These are phyloP conservation scores for Daldinia caldariorum DNA, from an alignment of 495 filamentous ascomycete species.

Conservation along the genomic window DNA sequence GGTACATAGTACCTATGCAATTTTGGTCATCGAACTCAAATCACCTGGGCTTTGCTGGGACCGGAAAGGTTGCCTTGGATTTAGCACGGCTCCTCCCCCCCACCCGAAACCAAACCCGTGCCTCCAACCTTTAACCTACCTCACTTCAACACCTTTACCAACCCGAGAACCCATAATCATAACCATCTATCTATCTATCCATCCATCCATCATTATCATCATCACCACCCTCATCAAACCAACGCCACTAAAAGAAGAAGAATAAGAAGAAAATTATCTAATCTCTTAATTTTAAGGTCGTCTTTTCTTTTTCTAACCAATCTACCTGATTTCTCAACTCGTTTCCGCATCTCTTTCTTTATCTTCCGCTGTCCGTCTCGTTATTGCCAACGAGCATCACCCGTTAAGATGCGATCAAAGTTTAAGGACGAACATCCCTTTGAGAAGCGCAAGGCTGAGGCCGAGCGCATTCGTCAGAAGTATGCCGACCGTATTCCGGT, in stretches of 20 bases:
- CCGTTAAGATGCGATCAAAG: conserved; percentile 87
- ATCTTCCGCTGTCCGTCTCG: neutral
- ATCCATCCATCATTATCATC: conserved; percentile 11
- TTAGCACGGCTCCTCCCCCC: conserved; percentile 9
- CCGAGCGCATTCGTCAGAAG: conserved; percentile 98
- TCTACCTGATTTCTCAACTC: neutral
- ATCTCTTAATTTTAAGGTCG: conserved; percentile 15
- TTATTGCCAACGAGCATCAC: conserved; percentile 32
- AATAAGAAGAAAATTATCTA: neutral
- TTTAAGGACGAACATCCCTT: conserved; percentile 99
- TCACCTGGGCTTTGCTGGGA: conserved; percentile 23
- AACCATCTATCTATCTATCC: conserved; percentile 29
- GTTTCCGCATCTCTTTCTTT: neutral
- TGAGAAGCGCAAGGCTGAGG: conserved; percentile 99
- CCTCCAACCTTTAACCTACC: conserved; percentile 22
- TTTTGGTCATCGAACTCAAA: conserved; percentile 40
- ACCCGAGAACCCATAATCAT: neutral
- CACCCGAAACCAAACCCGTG: conserved; percentile 29
- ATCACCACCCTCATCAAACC: neutral
- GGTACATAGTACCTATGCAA: neutral
- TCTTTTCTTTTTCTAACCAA: conserved; percentile 12
- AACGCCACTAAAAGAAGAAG: neutral
- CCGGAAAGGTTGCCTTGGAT: conserved; percentile 20
- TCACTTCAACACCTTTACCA: conserved; percentile 19
- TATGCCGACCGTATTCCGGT: conserved; percentile 99